Evolutionary conservation across 1,284 basidiomycete genomes (phyloP).

Genomic region (Macrocystidia cucumis): DNA sequence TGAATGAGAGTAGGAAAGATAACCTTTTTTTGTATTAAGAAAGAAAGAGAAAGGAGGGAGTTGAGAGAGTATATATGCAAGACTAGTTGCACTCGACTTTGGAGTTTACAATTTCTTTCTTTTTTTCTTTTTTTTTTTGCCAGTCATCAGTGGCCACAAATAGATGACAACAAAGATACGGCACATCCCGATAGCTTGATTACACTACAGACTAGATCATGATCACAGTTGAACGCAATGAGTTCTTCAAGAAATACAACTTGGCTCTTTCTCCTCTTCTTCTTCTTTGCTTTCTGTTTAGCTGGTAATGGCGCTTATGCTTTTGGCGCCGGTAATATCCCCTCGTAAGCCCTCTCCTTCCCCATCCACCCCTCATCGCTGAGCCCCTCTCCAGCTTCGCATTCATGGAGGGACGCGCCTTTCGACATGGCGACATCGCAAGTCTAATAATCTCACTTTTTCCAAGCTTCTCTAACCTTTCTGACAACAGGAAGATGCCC

Average conservation of each 20-base stretch:
- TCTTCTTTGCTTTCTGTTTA: constrained; percentile 52
- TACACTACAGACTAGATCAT: too few species aligned
- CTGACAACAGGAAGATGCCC: constrained; percentile 54
- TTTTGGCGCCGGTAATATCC: constrained; percentile 74
- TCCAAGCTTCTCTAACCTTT: constrained; percentile 1
- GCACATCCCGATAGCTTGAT: too few species aligned
- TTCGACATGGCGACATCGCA: constrained; percentile 83
- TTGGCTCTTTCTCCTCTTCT: constrained; percentile 37
- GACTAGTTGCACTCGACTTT: too few species aligned
- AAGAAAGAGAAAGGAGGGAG: too few species aligned
- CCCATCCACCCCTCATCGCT: constrained; percentile 5
- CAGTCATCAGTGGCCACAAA: too few species aligned
- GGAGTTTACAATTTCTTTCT: too few species aligned
- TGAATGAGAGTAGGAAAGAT: too few species aligned
- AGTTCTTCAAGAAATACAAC: constrained; percentile 25
- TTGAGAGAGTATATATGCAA: too few species aligned
- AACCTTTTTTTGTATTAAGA: too few species aligned
- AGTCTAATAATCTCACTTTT: constrained; percentile 16
- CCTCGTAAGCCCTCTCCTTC: constrained; percentile 37
- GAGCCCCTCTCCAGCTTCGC: constrained; percentile 41
- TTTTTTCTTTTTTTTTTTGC: too few species aligned
- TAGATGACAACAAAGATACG: too few species aligned
- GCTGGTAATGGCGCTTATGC: constrained; percentile 53
- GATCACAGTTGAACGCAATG: too few species aligned
- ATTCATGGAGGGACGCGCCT: constrained; percentile 73